A percentile compares a stretch with the other conserved stretches of the same genome.
phyloP scores from a whole-genome alignment of 495 filamentous ascomycete species.

The Trichoderma parareesei region DNA sequence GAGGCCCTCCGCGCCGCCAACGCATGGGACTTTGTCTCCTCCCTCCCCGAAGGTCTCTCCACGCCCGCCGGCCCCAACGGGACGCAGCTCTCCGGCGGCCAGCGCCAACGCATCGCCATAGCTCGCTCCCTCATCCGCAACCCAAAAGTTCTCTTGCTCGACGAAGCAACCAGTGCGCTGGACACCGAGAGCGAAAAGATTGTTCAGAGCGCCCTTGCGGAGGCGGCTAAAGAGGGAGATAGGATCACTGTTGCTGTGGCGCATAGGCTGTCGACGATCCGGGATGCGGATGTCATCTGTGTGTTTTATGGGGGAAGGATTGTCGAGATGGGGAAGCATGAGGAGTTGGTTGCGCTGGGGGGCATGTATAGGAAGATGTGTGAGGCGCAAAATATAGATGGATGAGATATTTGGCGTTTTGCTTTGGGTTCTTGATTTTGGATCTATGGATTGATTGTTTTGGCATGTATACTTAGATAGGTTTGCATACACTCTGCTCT shows the following conservation, averaged over 20 bases:
- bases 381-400: constrained; percentile 13
- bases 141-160: constrained; percentile 64
- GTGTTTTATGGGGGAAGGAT: constrained; percentile 12
- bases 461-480: neutral
- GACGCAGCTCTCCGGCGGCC: constrained; percentile 51
- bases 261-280: constrained; percentile 11
- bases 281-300: constrained; percentile 11
- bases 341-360: constrained; percentile 8
- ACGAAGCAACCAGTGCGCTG: constrained; percentile 62
- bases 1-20: constrained; percentile 25
- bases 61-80: constrained; percentile 50
- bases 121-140: constrained; percentile 59
- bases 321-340: constrained; percentile 11
- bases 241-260: constrained; percentile 11
- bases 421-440: neutral
- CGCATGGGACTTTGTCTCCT: constrained; percentile 35
- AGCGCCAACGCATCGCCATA: constrained; percentile 56
- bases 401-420: neutral
- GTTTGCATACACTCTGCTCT: too few relatives aligned
- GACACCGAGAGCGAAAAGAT: constrained; percentile 41
- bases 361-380: constrained; percentile 14
- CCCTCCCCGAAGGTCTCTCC: constrained; percentile 41
- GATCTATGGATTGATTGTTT: neutral
- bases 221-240: constrained; percentile 19
- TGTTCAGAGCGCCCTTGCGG: constrained; percentile 28